These are phyloP conservation scores for Dendrobium huoshanense DNA, from an alignment of 106 monocot species.

Conservation along the genomic window DNA sequence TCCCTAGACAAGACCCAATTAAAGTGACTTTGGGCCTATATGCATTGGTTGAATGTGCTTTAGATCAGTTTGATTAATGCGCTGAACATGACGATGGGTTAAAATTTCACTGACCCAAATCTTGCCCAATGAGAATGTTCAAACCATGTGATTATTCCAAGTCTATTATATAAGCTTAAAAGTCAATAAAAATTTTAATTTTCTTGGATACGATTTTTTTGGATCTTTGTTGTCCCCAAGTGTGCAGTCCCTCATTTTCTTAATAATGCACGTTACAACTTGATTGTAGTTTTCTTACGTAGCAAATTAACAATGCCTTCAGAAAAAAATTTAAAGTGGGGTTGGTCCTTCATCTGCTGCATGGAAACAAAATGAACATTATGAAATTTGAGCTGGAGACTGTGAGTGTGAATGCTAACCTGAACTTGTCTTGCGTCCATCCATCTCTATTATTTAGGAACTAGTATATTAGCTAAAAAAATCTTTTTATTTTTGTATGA, in stretches of 20 bases:
- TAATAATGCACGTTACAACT: not conserved
- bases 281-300: not conserved
- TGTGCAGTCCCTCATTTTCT: not conserved
- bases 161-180: not conserved
- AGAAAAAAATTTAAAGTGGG: not conserved
- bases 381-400: not conserved
- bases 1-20: not conserved
- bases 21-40: conserved; percentile 1
- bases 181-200: not conserved
- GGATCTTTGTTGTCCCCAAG: not conserved
- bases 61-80: not conserved
- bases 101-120: not conserved
- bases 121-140: not conserved
- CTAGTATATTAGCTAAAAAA: not conserved
- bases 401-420: not conserved
- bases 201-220: not conserved
- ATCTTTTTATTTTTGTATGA: no score
- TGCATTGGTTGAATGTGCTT: not conserved
- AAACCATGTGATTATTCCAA: not conserved
- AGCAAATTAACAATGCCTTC: not conserved
- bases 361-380: not conserved
- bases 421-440: not conserved
- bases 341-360: not conserved
- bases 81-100: not conserved
- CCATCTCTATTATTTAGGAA: not conserved